Conservation (phyloP, 1,284 basidiomycete species). For the Tranzscheliella williamsii region DNA sequence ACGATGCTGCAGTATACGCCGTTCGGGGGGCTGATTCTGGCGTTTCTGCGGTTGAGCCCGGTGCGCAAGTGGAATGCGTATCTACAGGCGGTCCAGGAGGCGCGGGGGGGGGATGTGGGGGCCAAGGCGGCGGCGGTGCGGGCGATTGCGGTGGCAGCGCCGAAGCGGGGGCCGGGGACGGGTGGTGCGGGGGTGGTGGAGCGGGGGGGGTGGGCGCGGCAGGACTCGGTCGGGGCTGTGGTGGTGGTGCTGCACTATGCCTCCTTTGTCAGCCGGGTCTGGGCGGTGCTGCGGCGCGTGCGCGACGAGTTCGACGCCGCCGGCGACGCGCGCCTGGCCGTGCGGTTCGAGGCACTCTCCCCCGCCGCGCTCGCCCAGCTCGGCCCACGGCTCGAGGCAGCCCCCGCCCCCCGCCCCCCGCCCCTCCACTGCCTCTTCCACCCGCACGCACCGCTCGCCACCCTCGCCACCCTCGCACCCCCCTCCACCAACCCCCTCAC, state of each 20-base stretch:
- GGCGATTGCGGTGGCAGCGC: neutral
- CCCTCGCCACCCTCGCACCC: no score
- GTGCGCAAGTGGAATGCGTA: slow-evolving; percentile 26
- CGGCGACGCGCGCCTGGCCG: no score
- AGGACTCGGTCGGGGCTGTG: slow-evolving; percentile 13
- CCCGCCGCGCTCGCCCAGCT: no score
- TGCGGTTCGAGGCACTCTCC: no score
- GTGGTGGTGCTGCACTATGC: slow-evolving; percentile 25
- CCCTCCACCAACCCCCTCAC: neutral
- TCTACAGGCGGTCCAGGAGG: neutral
- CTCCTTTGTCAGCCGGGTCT: slow-evolving; percentile 27
- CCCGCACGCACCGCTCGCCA: no score
- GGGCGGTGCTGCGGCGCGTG: neutral
- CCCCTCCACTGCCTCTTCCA: no score
- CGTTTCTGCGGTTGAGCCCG: slow-evolving; percentile 23
- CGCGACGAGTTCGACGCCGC: neutral
- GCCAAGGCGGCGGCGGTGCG: slow-evolving; percentile 11
- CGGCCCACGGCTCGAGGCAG: no score
- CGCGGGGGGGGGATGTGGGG: slow-evolving; percentile 5
- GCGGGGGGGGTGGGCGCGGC: neutral
- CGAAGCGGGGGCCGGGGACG: neutral
- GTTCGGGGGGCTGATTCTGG: slow-evolving; percentile 9
- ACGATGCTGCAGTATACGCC: slow-evolving; percentile 8
- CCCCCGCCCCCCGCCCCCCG: no score
- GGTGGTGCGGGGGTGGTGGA: slow-evolving; percentile 1